Evolutionary conservation across 73 alveolate genomes (phyloP).

Genomic region (Loxodes magnus): DNA sequence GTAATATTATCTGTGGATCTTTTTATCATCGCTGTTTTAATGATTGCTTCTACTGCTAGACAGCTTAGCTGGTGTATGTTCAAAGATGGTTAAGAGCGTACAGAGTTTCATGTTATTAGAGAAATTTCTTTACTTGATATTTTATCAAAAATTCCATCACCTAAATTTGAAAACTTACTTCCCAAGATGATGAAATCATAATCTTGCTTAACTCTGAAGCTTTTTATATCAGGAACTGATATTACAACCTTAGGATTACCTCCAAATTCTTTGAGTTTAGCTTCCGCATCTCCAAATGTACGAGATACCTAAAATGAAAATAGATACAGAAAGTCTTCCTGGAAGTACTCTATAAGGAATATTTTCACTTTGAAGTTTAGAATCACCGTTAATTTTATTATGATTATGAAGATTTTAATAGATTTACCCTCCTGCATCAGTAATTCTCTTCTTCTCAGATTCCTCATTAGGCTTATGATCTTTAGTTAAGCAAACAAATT

Average conservation of each 20-base stretch:
- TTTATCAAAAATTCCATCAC: conserved; percentile 97
- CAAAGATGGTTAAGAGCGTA: conserved; percentile 23
- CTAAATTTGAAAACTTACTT: too few relatives aligned
- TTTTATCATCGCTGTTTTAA: conserved; percentile 74
- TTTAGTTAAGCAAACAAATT: conserved; percentile 48
- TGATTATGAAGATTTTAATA: too few relatives aligned
- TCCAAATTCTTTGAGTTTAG: conserved; percentile 74
- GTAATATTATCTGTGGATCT: conserved; percentile 62
- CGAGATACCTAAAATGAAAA: too few relatives aligned
- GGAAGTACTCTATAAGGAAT: conserved; percentile 97
- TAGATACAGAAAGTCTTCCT: conserved; percentile 90
- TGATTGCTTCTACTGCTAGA: conserved; percentile 85
- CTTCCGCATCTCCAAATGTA: conserved; percentile 94
- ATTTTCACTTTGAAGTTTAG: too few relatives aligned
- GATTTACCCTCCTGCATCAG: conserved; percentile 70
- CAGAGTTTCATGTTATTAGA: conserved; percentile 49
- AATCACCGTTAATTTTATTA: too few relatives aligned
- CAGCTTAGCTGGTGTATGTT: conserved; percentile 84
- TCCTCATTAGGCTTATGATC: conserved; percentile 87
- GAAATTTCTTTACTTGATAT: conserved; percentile 78
- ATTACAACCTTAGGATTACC: conserved; percentile 92
- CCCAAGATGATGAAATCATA: conserved; percentile 52
- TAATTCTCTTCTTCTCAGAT: conserved; percentile 61
- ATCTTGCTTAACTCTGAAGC: conserved; percentile 63
- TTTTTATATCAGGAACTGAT: conserved; percentile 82